Conservation (phyloP, 164 flowering plant genomes). For the Warburgia ugandensis region DNA sequence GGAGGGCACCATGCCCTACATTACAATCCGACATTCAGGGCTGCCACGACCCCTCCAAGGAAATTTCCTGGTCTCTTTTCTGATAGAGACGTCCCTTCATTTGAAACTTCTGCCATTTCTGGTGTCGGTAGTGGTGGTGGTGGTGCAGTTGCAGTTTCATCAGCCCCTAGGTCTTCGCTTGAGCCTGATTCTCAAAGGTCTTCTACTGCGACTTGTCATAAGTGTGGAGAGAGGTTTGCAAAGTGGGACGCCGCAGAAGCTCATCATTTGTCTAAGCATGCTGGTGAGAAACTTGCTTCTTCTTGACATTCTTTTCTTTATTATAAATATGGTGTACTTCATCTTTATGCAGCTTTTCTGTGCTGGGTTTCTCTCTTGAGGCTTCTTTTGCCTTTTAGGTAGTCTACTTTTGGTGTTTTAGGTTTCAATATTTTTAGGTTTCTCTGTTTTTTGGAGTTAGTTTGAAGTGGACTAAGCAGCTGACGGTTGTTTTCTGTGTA, state of each 20-base stretch:
- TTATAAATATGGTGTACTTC: no score
- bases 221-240: conserved; percentile 79
- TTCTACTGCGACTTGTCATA: conserved; percentile 55
- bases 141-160: conserved; percentile 4
- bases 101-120: conserved; percentile 22
- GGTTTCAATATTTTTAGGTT: no score
- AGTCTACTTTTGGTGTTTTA: no score
- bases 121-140: conserved; percentile 12
- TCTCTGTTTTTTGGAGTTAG: no score
- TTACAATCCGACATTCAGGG: conserved; percentile 43
- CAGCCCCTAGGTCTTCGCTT: conserved; percentile 31
- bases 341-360: no score
- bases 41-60: conserved; percentile 36
- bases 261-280: conserved; percentile 94
- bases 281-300: conserved; percentile 39
- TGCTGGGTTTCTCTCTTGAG: no score
- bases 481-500: no score
- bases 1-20: conserved; percentile 64
- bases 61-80: conserved; percentile 29
- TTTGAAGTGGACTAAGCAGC: no score
- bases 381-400: no score
- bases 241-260: conserved; percentile 85
- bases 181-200: conserved; percentile 36
- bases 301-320: background rate
- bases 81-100: conserved; percentile 33